phyloP scores from a whole-genome alignment of 78 protist species.

The Dictyostelium intermedium region DNA sequence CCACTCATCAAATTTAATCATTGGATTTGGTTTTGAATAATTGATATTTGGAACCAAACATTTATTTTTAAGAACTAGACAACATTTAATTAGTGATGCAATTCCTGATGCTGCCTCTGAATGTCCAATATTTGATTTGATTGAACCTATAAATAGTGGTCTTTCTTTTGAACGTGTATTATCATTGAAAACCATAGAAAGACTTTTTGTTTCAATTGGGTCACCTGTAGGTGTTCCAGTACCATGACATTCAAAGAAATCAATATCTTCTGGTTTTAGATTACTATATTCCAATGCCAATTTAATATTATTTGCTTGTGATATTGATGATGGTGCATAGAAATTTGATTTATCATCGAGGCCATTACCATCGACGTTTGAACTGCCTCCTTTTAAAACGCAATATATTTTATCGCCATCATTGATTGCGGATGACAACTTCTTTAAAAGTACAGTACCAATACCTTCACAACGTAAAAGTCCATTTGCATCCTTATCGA shows the following conservation, averaged over 20 bases:
- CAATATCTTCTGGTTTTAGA: background rate
- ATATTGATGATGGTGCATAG: background rate
- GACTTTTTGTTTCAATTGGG: slow-evolving; percentile 61
- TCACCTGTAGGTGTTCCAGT: slow-evolving; percentile 83
- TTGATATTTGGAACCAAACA: slow-evolving; percentile 42
- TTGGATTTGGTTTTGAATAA: slow-evolving; percentile 28
- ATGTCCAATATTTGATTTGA: slow-evolving; percentile 20
- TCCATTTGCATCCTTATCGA: slow-evolving; percentile 32
- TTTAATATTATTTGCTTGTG: background rate
- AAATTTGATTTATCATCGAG: background rate
- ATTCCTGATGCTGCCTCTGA: background rate
- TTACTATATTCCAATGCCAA: slow-evolving; percentile 23
- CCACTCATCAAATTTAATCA: background rate
- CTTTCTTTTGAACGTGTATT: background rate
- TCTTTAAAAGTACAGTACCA: slow-evolving; percentile 73
- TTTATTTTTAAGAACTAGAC: background rate
- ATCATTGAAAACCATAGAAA: slow-evolving; percentile 29
- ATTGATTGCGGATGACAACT: background rate
- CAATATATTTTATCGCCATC: slow-evolving; percentile 31
- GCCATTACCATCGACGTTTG: background rate
- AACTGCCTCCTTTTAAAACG: background rate
- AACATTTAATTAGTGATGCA: background rate
- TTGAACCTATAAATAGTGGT: background rate
- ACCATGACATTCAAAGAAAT: background rate
- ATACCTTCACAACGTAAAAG: slow-evolving; percentile 79